Percentiles rank a stretch among this genome's conserved stretches.
phyloP scores from a whole-genome alignment of 495 filamentous ascomycete genomes.

The Talaromyces stipitatus region DNA sequence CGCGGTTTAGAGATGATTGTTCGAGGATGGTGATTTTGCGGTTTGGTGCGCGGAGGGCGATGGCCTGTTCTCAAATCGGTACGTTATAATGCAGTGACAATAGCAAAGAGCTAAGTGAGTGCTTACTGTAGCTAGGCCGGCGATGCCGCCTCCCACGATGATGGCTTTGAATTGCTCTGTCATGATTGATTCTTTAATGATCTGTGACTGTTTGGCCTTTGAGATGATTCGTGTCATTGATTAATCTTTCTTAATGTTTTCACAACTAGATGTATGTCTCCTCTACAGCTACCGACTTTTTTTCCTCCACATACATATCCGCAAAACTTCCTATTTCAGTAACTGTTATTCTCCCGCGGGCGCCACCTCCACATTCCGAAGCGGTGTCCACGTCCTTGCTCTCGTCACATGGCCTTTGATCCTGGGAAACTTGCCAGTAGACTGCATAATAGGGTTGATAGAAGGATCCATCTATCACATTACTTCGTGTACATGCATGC shows the following conservation, averaged over 20 bases:
- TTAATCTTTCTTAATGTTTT: background rate
- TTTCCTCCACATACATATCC: background rate
- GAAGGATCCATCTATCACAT: no score
- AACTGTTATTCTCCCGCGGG: background rate
- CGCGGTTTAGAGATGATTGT: slow-evolving; percentile 20
- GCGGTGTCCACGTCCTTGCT: background rate
- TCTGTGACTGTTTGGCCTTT: background rate
- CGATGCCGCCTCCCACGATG: background rate
- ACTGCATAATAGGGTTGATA: no score
- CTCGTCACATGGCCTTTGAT: background rate
- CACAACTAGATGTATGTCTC: background rate
- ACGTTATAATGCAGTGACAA: background rate
- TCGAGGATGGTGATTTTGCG: slow-evolving; percentile 19
- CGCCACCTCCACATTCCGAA: background rate
- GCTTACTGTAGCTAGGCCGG: background rate
- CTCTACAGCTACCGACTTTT: background rate
- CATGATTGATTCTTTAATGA: background rate
- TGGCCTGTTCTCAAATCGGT: slow-evolving; percentile 8
- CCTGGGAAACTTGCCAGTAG: background rate
- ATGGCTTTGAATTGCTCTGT: background rate
- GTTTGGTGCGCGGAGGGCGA: slow-evolving; percentile 18
- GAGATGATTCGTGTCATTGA: background rate
- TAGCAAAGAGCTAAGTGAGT: no score
- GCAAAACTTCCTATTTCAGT: background rate
- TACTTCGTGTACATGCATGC: no score